Conservation (phyloP, 805 yeast genomes). For the Candida corydali region DNA sequence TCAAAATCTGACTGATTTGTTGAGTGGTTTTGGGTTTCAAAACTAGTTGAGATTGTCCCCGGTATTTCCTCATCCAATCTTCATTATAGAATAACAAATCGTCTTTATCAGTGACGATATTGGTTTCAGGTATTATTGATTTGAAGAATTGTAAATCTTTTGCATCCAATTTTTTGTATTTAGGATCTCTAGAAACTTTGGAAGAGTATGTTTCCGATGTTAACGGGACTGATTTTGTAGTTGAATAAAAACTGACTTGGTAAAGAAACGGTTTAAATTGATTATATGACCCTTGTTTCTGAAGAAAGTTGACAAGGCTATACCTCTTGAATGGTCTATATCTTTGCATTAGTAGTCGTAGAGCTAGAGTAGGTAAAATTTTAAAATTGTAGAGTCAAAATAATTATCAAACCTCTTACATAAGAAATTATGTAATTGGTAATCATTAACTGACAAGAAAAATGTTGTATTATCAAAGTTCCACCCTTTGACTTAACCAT, state of each 20-base stretch:
- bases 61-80: slow-evolving; percentile 92
- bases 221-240: slow-evolving; percentile 38
- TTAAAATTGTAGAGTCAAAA: too few relatives aligned
- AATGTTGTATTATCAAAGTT: too few relatives aligned
- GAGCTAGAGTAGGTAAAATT: too few relatives aligned
- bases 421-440: too few relatives aligned
- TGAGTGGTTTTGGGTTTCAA: slow-evolving; percentile 78
- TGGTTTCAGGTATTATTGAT: slow-evolving; percentile 49
- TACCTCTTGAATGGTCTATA: too few relatives aligned
- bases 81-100: slow-evolving; percentile 74
- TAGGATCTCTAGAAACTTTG: slow-evolving; percentile 46
- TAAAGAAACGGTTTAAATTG: not conserved
- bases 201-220: slow-evolving; percentile 70
- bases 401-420: too few relatives aligned
- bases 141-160: slow-evolving; percentile 61
- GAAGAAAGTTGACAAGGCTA: too few relatives aligned
- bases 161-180: slow-evolving; percentile 48
- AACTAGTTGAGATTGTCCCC: slow-evolving; percentile 79
- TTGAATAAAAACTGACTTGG: not conserved
- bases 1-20: slow-evolving; percentile 71
- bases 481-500: too few relatives aligned
- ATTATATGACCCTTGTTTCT: not conserved
- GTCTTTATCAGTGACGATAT: slow-evolving; percentile 51
- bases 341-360: too few relatives aligned
- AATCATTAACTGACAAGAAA: too few relatives aligned